Percentiles rank a stretch among this genome's conserved stretches.
phyloP scores from a whole-genome alignment of 2,329 filamentous ascomycete genomes.

The Arachnomyces sp. region DNA sequence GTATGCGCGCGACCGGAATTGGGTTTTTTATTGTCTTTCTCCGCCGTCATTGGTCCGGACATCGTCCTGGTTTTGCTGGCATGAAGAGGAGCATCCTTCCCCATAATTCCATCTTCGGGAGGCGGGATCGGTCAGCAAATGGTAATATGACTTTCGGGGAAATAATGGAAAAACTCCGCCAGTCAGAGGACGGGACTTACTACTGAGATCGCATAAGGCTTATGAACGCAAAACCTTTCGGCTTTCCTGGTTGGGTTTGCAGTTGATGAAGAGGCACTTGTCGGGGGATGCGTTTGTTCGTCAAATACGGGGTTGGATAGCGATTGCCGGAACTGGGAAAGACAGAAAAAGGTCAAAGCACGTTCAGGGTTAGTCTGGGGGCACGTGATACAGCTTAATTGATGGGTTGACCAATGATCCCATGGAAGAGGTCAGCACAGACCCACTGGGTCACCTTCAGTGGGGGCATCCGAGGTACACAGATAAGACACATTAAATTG shows the following conservation, averaged over 20 bases:
- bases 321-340: conserved; percentile 11
- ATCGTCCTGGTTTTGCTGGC: conserved; percentile 1
- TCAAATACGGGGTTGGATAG: conserved; percentile 8
- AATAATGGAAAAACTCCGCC: no score
- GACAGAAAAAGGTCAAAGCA: no score
- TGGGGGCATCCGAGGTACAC: no score
- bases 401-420: no score
- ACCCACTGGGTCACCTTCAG: no score
- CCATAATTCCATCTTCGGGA: conserved; percentile 22
- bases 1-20: conserved; percentile 1
- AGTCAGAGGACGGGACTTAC: not conserved
- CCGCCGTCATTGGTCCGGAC: not conserved
- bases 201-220: not conserved
- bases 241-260: no score
- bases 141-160: not conserved
- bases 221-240: no score
- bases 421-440: no score
- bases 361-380: no score
- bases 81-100: conserved; percentile 14
- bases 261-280: no score
- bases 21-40: not conserved
- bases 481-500: no score
- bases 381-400: no score
- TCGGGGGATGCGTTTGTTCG: not conserved
- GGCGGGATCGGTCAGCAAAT: conserved; percentile 3